phyloP scores from a whole-genome alignment of 176 grass and related monocot species.

The Zizania latifolia region DNA sequence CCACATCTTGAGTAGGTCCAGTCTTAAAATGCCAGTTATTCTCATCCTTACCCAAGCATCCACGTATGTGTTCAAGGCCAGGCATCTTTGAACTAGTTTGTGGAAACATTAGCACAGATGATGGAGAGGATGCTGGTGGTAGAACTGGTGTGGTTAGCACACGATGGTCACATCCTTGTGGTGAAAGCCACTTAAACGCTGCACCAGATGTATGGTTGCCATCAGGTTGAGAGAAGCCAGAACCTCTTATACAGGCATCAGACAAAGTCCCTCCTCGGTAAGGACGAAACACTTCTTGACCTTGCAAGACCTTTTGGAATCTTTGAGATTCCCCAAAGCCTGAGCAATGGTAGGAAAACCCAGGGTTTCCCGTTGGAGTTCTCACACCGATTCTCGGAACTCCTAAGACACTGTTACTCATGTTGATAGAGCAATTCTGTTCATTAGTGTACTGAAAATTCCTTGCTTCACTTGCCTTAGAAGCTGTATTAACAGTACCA shows the following conservation, averaged over 20 bases:
- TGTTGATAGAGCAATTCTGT: constrained; percentile 30
- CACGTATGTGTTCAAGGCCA: constrained; percentile 9
- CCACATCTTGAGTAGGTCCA: constrained; percentile 16
- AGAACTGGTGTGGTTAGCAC: constrained; percentile 20
- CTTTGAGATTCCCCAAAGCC: constrained; percentile 61
- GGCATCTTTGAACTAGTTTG: constrained; percentile 22
- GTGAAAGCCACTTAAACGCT: constrained; percentile 39
- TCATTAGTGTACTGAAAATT: constrained; percentile 45
- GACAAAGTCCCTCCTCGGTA: constrained; percentile 33
- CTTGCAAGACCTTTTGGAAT: constrained; percentile 96
- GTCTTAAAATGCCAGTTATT: constrained; percentile 14
- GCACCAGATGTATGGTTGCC: constrained; percentile 18
- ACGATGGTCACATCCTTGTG: constrained; percentile 30
- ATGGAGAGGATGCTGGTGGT: constrained; percentile 51
- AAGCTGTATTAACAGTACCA: constrained; percentile 42
- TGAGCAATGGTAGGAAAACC: constrained; percentile 43
- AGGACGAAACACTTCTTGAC: constrained; percentile 75
- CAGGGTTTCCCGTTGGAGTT: constrained; percentile 50
- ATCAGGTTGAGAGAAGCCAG: constrained; percentile 32
- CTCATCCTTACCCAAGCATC: constrained; percentile 22
- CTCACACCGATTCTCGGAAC: constrained; percentile 31
- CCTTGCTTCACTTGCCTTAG: constrained; percentile 34
- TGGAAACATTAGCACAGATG: constrained; percentile 58
- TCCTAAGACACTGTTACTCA: constrained; percentile 29
- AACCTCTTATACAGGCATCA: constrained; percentile 33